phyloP scores from a whole-genome alignment of 805 yeast genomes.

The Nakazawaea populi region DNA sequence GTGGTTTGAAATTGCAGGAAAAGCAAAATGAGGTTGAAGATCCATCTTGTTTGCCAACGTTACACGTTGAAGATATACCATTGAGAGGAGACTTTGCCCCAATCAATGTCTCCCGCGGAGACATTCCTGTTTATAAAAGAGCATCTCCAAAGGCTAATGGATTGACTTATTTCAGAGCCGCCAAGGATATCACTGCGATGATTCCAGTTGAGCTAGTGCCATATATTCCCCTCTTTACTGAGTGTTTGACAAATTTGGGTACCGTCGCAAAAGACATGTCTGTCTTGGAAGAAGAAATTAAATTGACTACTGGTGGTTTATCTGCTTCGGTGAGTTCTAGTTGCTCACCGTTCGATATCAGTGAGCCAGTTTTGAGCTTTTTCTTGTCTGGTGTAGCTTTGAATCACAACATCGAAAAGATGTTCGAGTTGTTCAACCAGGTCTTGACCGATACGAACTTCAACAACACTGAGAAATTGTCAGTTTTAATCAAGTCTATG shows the following conservation, averaged over 20 bases:
- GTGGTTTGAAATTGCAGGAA: constrained; percentile 55
- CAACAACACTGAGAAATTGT: constrained; percentile 57
- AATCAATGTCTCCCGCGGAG: constrained; percentile 25
- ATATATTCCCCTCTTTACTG: constrained; percentile 71
- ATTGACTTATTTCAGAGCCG: constrained; percentile 67
- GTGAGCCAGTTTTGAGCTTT: constrained; percentile 46
- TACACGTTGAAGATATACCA: constrained; percentile 69
- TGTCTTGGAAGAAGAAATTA: constrained; percentile 79
- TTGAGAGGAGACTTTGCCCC: constrained; percentile 38
- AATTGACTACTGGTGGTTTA: constrained; percentile 80
- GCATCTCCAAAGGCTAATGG: constrained; percentile 58
- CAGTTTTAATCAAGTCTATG: constrained; percentile 64
- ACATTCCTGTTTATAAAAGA: constrained; percentile 25
- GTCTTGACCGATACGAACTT: constrained; percentile 68
- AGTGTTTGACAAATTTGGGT: constrained; percentile 83
- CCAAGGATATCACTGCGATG: constrained; percentile 43
- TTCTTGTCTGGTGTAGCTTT: constrained; percentile 65
- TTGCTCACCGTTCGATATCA: constrained; percentile 45
- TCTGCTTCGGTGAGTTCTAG: constrained; percentile 53
- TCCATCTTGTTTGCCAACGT: constrained; percentile 72
- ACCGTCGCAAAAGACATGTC: constrained; percentile 66
- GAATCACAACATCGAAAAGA: constrained; percentile 51
- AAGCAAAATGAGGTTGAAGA: constrained; percentile 70
- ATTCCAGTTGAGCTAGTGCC: constrained; percentile 61
- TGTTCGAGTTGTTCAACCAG: constrained; percentile 64